Conservation (phyloP, 116 monocot genomes). For the Thalassia testudinum region DNA sequence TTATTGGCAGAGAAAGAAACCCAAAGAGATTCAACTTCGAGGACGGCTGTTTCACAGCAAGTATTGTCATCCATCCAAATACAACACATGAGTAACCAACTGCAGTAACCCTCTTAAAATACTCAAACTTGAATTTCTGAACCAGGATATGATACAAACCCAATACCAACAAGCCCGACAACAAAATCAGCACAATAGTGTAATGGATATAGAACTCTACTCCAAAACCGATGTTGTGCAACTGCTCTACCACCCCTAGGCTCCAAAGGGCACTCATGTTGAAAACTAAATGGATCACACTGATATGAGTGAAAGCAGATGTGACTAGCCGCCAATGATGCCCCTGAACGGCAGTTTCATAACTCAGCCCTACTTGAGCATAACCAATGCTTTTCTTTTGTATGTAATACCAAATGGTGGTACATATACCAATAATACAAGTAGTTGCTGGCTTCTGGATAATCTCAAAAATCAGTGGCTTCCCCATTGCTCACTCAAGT, state of each 20-base stretch:
- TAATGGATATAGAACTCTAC: slow-evolving; percentile 78
- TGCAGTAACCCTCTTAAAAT: slow-evolving; percentile 68
- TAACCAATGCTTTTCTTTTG: slow-evolving; percentile 82
- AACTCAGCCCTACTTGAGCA: slow-evolving; percentile 64
- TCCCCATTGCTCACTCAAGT: slow-evolving; percentile 34
- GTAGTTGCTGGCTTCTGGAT: slow-evolving; percentile 73
- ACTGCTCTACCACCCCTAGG: slow-evolving; percentile 60
- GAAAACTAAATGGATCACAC: slow-evolving; percentile 76
- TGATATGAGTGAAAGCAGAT: slow-evolving; percentile 89
- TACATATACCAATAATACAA: slow-evolving; percentile 61
- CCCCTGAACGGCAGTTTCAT: slow-evolving; percentile 60
- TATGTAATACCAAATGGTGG: slow-evolving; percentile 68
- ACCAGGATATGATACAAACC: slow-evolving; percentile 61
- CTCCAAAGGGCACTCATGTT: slow-evolving; percentile 99
- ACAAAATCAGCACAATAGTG: slow-evolving; percentile 53
- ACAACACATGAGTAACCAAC: slow-evolving; percentile 93
- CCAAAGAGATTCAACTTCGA: slow-evolving; percentile 88
- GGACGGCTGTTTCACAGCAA: slow-evolving; percentile 81
- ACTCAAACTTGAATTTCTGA: slow-evolving; percentile 70
- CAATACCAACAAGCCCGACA: slow-evolving; percentile 76
- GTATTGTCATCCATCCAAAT: slow-evolving; percentile 98
- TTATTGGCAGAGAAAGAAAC: slow-evolving; percentile 77
- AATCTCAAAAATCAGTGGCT: slow-evolving; percentile 67
- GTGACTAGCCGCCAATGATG: slow-evolving; percentile 86
- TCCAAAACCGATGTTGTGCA: slow-evolving; percentile 49